Evolutionary conservation across 1,284 basidiomycete species (phyloP).

Genomic region (Wallemia hederae): DNA sequence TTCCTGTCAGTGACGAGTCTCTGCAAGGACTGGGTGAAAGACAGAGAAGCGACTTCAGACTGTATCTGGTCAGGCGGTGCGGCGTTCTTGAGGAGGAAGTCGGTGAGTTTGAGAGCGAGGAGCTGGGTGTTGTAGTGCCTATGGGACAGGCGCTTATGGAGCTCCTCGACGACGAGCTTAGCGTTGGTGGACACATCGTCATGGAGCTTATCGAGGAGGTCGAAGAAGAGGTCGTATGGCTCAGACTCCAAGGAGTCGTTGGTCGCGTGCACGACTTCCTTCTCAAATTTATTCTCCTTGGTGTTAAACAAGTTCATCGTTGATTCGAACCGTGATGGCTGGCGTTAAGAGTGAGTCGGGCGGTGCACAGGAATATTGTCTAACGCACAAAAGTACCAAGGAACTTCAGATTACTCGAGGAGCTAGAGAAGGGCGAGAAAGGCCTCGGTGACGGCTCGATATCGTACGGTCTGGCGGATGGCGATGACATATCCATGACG

Average conservation of each 20-base stretch:
- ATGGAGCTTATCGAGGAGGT: conserved; percentile 82
- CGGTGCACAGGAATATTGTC: background rate
- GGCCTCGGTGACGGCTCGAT: conserved; percentile 93
- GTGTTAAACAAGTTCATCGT: conserved; percentile 4
- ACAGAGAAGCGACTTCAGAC: conserved; percentile 59
- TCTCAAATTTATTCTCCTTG: background rate
- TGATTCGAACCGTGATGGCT: conserved; percentile 1
- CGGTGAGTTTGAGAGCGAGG: conserved; percentile 60
- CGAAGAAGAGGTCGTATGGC: conserved; percentile 84
- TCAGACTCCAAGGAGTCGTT: conserved; percentile 79
- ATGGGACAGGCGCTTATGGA: conserved; percentile 73
- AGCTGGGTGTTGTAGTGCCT: conserved; percentile 90
- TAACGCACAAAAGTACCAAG: conserved; percentile 39
- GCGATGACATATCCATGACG: conserved; percentile 84
- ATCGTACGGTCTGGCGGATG: conserved; percentile 74
- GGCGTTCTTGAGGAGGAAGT: conserved; percentile 68
- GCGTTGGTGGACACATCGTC: conserved; percentile 54
- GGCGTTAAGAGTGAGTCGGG: background rate
- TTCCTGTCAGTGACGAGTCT: conserved; percentile 68
- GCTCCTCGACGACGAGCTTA: conserved; percentile 48
- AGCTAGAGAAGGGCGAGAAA: conserved; percentile 98
- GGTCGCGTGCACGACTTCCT: conserved; percentile 39
- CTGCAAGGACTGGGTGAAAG: conserved; percentile 68
- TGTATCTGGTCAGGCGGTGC: conserved; percentile 39
- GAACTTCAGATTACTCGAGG: conserved; percentile 84